Evolutionary conservation across 2,329 filamentous ascomycete species (phyloP).

Genomic region (Trichoderma sp.): DNA sequence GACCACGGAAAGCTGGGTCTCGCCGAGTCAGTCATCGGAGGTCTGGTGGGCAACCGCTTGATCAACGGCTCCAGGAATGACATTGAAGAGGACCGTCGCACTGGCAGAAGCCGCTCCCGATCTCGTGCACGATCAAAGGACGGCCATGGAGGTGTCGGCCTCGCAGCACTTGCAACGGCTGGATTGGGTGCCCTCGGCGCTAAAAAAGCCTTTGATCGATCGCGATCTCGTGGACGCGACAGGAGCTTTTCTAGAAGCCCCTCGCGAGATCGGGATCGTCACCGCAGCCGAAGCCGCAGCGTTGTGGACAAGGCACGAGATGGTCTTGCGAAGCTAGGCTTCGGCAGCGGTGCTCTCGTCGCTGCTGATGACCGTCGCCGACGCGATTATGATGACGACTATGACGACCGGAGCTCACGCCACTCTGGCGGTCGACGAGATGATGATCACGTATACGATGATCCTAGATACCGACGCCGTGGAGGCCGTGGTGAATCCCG

Average conservation of each 20-base stretch:
- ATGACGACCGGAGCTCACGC: conserved; percentile 42
- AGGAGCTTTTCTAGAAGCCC: conserved; percentile 44
- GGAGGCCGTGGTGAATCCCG: conserved; percentile 42
- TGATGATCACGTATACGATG: conserved; percentile 45
- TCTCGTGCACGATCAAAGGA: conserved; percentile 60
- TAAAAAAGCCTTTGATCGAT: conserved; percentile 59
- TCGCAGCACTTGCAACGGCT: conserved; percentile 63
- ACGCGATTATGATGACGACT: conserved; percentile 45
- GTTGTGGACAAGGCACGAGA: conserved; percentile 63
- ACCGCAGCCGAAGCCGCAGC: conserved; percentile 59
- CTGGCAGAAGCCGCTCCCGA: conserved; percentile 66
- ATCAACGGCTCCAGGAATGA: conserved; percentile 74
- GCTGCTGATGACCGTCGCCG: conserved; percentile 39
- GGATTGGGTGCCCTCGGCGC: conserved; percentile 59
- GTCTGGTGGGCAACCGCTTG: conserved; percentile 79
- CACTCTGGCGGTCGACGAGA: conserved; percentile 40
- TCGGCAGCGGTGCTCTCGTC: conserved; percentile 48
- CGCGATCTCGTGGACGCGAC: conserved; percentile 48
- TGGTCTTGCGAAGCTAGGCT: conserved; percentile 59
- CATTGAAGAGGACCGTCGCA: conserved; percentile 59
- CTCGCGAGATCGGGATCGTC: conserved; percentile 48
- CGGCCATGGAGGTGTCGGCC: conserved; percentile 47
- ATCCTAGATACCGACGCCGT: conserved; percentile 42
- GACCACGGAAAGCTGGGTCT: conserved; percentile 81
- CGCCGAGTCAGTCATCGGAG: conserved; percentile 82